phyloP scores from a whole-genome alignment of 495 filamentous ascomycete species.

The Aspergillus panamensis region DNA sequence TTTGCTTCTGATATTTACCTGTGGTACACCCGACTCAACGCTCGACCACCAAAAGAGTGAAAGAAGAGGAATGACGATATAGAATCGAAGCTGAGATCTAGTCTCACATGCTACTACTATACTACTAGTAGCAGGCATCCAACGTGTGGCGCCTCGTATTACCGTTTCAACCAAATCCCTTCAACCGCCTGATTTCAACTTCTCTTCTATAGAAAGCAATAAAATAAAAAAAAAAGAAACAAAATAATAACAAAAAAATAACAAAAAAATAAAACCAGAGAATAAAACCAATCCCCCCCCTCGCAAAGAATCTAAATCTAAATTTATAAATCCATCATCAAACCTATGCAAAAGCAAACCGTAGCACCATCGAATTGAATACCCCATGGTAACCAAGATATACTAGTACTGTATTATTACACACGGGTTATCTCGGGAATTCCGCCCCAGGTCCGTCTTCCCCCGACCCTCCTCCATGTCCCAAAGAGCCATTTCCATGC shows the following conservation, averaged over 20 bases:
- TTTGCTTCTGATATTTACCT: too few relatives aligned
- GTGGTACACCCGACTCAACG: not conserved
- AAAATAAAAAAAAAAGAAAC: too few relatives aligned
- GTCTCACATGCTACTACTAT: not conserved
- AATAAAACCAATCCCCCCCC: not conserved
- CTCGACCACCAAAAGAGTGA: not conserved
- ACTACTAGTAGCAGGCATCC: not conserved
- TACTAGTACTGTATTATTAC: not conserved
- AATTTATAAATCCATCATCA: too few relatives aligned
- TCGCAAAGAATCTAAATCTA: not conserved
- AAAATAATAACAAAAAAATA: not conserved
- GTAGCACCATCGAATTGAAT: not conserved
- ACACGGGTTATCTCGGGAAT: conserved; percentile 2
- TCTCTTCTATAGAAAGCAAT: too few relatives aligned
- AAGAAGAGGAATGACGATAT: not conserved
- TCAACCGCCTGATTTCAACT: too few relatives aligned
- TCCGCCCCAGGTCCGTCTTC: conserved; percentile 5
- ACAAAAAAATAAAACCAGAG: not conserved
- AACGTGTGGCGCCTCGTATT: conserved; percentile 3
- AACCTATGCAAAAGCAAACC: not conserved
- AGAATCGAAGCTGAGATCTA: not conserved
- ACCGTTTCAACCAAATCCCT: too few relatives aligned
- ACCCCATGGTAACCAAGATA: not conserved
- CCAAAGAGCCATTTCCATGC: conserved; percentile 15
- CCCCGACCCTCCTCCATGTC: conserved; percentile 8